Evolutionary conservation across 2,329 filamentous ascomycete species (phyloP).

Genomic region (Penicillium sp.): DNA sequence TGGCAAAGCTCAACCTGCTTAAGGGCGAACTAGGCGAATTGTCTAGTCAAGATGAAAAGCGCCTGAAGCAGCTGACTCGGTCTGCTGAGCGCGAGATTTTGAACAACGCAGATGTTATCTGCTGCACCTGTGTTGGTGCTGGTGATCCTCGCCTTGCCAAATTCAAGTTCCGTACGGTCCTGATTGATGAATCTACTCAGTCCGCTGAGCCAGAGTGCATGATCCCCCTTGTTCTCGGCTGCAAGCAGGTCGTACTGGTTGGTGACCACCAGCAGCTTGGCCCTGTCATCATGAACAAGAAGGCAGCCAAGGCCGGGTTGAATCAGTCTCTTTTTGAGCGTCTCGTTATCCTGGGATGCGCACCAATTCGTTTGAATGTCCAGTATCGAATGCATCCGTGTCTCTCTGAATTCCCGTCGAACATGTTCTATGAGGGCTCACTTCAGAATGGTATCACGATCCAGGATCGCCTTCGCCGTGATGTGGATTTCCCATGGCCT

Average conservation of each 20-base stretch:
- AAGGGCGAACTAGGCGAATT: conserved; percentile 90
- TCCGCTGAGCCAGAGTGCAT: conserved; percentile 98
- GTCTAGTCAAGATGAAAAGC: conserved; percentile 95
- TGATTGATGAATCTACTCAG: conserved; percentile 98
- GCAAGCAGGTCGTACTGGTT: conserved; percentile 98
- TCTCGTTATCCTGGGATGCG: conserved; percentile 83
- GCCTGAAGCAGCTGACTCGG: conserved; percentile 92
- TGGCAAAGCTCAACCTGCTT: conserved; percentile 87
- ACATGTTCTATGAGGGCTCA: conserved; percentile 99
- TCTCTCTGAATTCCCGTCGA: conserved; percentile 93
- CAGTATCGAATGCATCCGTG: conserved; percentile 99
- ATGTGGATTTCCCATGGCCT: conserved; percentile 98
- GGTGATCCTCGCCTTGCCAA: conserved; percentile 93
- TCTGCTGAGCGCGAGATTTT: conserved; percentile 93
- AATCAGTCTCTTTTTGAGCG: conserved; percentile 99
- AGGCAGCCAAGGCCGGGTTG: conserved; percentile 92
- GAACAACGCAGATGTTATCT: conserved; percentile 93
- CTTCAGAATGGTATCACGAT: conserved; percentile 95
- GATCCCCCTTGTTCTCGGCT: conserved; percentile 94
- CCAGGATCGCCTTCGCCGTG: conserved; percentile 79
- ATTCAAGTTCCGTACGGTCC: conserved; percentile 96
- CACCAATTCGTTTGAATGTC: conserved; percentile 89
- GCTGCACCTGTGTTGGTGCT: conserved; percentile 96
- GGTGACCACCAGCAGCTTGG: conserved; percentile 98
- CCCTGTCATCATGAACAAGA: conserved; percentile 99